phyloP scores from a whole-genome alignment of 2,329 filamentous ascomycete genomes.

The Penicillium sp. region DNA sequence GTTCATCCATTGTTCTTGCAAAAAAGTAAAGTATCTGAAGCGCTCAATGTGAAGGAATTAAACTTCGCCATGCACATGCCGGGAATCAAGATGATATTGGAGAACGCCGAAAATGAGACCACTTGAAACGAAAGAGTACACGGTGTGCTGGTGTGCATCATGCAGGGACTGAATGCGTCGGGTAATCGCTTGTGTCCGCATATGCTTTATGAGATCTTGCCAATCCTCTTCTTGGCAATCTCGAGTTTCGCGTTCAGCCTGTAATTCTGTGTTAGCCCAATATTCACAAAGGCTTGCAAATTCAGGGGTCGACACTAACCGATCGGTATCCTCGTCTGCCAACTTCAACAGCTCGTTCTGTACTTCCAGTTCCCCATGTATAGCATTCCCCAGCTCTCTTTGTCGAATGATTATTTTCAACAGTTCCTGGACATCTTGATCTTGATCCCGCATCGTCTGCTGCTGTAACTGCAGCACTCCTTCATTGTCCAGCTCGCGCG shows the following conservation, averaged over 20 bases:
- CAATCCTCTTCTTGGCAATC: slow-evolving; percentile 43
- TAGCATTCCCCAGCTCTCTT: slow-evolving; percentile 57
- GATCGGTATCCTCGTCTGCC: slow-evolving; percentile 54
- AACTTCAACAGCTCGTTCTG: slow-evolving; percentile 57
- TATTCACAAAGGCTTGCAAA: neutral
- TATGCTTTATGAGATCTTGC: slow-evolving; percentile 38
- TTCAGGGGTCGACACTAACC: slow-evolving; percentile 26
- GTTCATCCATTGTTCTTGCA: too few relatives aligned
- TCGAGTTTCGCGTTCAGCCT: slow-evolving; percentile 43
- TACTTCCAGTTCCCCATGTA: slow-evolving; percentile 56
- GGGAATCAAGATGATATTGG: slow-evolving; percentile 9
- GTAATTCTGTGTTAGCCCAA: slow-evolving; percentile 13
- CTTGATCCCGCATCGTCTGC: slow-evolving; percentile 57
- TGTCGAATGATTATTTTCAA: slow-evolving; percentile 54
- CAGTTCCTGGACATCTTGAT: slow-evolving; percentile 54
- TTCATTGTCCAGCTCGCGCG: slow-evolving; percentile 58
- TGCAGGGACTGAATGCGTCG: neutral
- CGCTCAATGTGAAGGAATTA: too few relatives aligned
- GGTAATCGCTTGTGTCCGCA: too few relatives aligned
- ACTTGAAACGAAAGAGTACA: neutral
- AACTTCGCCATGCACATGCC: slow-evolving; percentile 4
- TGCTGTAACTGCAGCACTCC: slow-evolving; percentile 58
- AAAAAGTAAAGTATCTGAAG: too few relatives aligned
- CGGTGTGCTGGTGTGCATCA: neutral
- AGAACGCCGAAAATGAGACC: slow-evolving; percentile 7